These are phyloP conservation scores for Aspergillus sclerotioniger DNA, from an alignment of 495 filamentous ascomycete genomes.

Conservation along the genomic window DNA sequence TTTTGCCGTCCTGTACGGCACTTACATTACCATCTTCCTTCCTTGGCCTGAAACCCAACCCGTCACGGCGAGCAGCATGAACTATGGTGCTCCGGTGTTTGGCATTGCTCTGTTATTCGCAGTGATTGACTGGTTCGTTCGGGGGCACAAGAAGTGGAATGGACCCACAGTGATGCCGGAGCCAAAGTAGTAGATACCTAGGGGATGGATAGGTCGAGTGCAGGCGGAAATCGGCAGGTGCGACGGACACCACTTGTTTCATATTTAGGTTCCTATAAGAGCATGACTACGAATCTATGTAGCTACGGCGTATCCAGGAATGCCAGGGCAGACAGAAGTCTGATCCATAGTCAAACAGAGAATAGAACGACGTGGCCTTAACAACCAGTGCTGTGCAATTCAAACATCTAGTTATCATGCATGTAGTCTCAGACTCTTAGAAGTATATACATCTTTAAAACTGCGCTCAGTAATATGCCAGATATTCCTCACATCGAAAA, in stretches of 20 bases:
- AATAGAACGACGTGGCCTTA: neutral
- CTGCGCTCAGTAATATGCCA: constrained; percentile 7
- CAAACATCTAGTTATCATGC: constrained; percentile 5
- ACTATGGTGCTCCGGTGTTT: constrained; percentile 39
- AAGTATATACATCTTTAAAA: constrained; percentile 34
- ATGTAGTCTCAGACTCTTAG: constrained; percentile 6
- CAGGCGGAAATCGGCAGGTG: neutral
- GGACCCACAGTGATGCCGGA: constrained; percentile 10
- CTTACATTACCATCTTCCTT: constrained; percentile 39
- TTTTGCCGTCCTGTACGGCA: constrained; percentile 30
- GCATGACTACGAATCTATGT: neutral
- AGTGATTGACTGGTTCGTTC: constrained; percentile 34
- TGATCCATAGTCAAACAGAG: neutral
- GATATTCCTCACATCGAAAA: constrained; percentile 4
- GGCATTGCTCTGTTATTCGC: constrained; percentile 32
- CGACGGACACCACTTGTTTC: neutral
- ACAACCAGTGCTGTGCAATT: neutral
- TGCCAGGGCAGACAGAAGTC: neutral
- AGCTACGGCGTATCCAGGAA: neutral
- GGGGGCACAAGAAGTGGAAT: constrained; percentile 26
- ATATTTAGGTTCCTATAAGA: neutral
- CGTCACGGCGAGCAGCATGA: constrained; percentile 37
- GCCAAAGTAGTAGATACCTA: neutral
- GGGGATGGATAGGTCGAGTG: neutral
- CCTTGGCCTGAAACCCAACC: constrained; percentile 39